Evolutionary conservation across 2,329 filamentous ascomycete genomes (phyloP).

Genomic region (Colletotrichum eremochloae): DNA sequence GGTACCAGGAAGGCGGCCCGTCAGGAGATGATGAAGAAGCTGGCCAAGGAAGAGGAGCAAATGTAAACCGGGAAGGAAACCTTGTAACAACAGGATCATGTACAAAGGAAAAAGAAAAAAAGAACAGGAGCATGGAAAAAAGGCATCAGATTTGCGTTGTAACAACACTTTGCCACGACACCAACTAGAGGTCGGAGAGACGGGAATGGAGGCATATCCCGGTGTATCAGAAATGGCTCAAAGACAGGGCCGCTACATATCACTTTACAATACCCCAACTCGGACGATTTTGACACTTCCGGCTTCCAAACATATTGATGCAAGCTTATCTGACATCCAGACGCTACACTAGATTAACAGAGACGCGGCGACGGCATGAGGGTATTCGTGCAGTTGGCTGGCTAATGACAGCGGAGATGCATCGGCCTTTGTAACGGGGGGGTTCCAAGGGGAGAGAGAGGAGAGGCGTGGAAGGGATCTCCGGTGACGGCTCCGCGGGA

Average conservation of each 20-base stretch:
- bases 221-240: conserved; percentile 8
- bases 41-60: conserved; percentile 50
- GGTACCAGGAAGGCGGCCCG: conserved; percentile 54
- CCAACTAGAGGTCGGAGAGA: conserved; percentile 5
- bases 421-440: not conserved
- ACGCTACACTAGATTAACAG: not conserved
- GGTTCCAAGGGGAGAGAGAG: not conserved
- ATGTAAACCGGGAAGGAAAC: not conserved
- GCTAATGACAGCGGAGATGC: conserved; percentile 28
- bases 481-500: conserved; percentile 42
- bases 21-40: conserved; percentile 57
- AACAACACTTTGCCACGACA: conserved; percentile 23
- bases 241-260: not conserved
- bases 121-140: not conserved
- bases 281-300: conserved; percentile 7
- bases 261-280: conserved; percentile 30
- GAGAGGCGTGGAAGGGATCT: conserved; percentile 23
- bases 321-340: conserved; percentile 7
- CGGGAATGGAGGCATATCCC: conserved; percentile 19
- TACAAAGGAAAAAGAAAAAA: conserved; percentile 13
- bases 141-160: conserved; percentile 19
- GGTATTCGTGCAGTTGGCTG: not conserved
- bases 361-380: not conserved
- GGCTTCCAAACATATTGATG: not conserved
- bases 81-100: conserved; percentile 28